phyloP scores from a whole-genome alignment of 352 stramenopile genomes.

The Pythium sp. region DNA sequence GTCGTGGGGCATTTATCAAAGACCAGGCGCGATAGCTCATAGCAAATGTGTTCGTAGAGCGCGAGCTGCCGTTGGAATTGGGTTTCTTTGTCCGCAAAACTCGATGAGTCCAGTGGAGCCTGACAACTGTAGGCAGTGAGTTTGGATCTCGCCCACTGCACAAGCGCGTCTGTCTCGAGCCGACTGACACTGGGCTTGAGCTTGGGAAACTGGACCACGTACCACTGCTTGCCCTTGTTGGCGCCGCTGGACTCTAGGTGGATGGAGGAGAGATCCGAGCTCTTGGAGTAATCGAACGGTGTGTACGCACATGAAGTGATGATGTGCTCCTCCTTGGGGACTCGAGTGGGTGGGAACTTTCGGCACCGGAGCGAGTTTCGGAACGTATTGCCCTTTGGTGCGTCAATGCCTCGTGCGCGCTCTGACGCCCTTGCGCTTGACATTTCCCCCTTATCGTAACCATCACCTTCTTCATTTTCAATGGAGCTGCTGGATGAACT shows the following conservation, averaged over 20 bases:
- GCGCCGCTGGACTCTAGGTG: slow-evolving; percentile 14
- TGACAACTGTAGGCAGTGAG: slow-evolving; percentile 1
- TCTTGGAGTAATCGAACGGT: slow-evolving; percentile 28
- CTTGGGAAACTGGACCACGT: slow-evolving; percentile 42
- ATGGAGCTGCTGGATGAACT: neutral
- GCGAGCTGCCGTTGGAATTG: slow-evolving; percentile 25
- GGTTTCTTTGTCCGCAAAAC: neutral
- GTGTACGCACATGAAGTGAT: slow-evolving; percentile 27
- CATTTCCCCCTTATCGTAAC: neutral
- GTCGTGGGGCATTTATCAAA: slow-evolving; percentile 66
- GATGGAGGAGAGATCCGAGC: slow-evolving; percentile 24
- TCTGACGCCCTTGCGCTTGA: neutral
- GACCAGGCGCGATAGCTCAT: slow-evolving; percentile 41
- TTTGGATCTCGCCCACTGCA: slow-evolving; percentile 29
- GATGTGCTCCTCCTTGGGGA: slow-evolving; percentile 31
- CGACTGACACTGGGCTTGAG: slow-evolving; percentile 25
- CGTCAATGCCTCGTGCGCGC: neutral
- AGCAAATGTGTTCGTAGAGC: slow-evolving; percentile 37
- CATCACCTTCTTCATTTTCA: neutral
- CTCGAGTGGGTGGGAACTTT: slow-evolving; percentile 37
- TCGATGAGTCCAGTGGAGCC: neutral
- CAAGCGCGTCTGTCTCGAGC: slow-evolving; percentile 29
- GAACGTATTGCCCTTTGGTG: slow-evolving; percentile 25
- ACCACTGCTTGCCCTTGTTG: slow-evolving; percentile 28
- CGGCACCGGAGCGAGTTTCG: slow-evolving; percentile 35